phyloP scores from a whole-genome alignment of 768 basidiomycete species.

The Lactifluus volemus region DNA sequence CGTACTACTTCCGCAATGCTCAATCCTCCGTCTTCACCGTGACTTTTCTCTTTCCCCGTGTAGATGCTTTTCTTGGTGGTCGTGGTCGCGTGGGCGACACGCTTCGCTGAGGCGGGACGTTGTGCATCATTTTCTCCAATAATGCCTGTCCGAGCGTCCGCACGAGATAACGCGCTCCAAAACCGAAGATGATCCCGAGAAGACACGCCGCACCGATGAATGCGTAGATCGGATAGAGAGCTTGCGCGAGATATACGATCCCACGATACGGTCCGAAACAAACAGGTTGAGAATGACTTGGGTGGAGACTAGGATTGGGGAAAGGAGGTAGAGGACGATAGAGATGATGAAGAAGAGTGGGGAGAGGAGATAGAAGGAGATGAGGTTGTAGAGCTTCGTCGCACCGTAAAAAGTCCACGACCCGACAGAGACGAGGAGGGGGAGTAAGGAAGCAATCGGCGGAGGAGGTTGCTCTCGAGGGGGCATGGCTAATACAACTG shows the following conservation, averaged over 20 bases:
- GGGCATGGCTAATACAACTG: neutral
- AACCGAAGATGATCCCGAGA: slow-evolving; percentile 10
- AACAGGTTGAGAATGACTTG: slow-evolving; percentile 9
- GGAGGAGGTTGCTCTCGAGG: neutral
- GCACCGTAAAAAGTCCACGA: neutral
- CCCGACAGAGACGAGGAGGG: neutral
- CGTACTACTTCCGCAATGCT: neutral
- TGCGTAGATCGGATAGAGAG: slow-evolving; percentile 18
- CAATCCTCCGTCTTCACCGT: slow-evolving; percentile 6
- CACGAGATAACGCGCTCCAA: slow-evolving; percentile 12
- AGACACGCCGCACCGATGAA: slow-evolving; percentile 17
- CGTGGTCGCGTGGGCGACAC: slow-evolving; percentile 4
- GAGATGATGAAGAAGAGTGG: slow-evolving; percentile 4
- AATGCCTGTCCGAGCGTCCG: slow-evolving; percentile 5
- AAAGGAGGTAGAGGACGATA: neutral
- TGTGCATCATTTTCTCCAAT: neutral
- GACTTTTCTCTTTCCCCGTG: slow-evolving; percentile 15
- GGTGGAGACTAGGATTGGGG: slow-evolving; percentile 12
- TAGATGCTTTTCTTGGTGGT: slow-evolving; percentile 4
- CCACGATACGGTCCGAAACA: slow-evolving; percentile 8
- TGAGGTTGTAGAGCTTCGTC: neutral
- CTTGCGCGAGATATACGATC: slow-evolving; percentile 1
- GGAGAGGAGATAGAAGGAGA: neutral
- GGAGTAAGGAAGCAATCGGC: slow-evolving; percentile 4
- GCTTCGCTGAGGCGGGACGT: neutral